Conservation (phyloP, 805 yeast species). For the Candida pseudofarinosa region DNA sequence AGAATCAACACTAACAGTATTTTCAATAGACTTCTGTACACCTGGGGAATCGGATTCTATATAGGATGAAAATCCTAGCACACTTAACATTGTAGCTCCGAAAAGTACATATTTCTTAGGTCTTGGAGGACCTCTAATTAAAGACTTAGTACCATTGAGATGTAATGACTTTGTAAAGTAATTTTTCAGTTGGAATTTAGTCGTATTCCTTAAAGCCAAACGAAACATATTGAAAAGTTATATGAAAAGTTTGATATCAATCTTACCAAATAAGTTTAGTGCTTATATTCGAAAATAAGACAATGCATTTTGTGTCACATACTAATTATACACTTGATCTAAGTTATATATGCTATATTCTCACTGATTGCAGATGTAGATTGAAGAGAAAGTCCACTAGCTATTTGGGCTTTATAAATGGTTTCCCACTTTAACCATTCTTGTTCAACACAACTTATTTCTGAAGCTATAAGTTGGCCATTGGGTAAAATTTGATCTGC, state of each 20-base stretch:
- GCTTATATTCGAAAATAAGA: too few species aligned
- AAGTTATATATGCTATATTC: slow-evolving; percentile 11
- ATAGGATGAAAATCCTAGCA: not conserved
- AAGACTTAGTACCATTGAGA: too few species aligned
- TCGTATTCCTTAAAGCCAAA: not conserved
- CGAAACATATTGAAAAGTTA: not conserved
- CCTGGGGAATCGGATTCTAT: slow-evolving; percentile 1
- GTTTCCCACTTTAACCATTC: slow-evolving; percentile 36
- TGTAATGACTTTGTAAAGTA: not conserved
- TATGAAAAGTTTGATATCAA: not conserved
- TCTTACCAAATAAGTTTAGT: too few species aligned
- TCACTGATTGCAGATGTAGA: slow-evolving; percentile 22
- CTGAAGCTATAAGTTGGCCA: slow-evolving; percentile 7
- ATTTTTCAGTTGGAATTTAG: not conserved
- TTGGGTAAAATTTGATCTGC: slow-evolving; percentile 9
- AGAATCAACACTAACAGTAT: slow-evolving; percentile 44
- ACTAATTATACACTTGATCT: too few species aligned
- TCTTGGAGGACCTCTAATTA: not conserved
- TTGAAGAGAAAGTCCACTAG: slow-evolving; percentile 31
- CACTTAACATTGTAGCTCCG: not conserved
- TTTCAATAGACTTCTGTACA: slow-evolving; percentile 1
- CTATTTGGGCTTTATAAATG: slow-evolving; percentile 34
- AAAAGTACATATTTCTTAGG: not conserved
- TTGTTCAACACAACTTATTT: slow-evolving; percentile 24
- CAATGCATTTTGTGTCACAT: not conserved